Base-by-base conservation (phyloP, 1,284 basidiomycete species). In the Apiotrichum gamsii region DNA sequence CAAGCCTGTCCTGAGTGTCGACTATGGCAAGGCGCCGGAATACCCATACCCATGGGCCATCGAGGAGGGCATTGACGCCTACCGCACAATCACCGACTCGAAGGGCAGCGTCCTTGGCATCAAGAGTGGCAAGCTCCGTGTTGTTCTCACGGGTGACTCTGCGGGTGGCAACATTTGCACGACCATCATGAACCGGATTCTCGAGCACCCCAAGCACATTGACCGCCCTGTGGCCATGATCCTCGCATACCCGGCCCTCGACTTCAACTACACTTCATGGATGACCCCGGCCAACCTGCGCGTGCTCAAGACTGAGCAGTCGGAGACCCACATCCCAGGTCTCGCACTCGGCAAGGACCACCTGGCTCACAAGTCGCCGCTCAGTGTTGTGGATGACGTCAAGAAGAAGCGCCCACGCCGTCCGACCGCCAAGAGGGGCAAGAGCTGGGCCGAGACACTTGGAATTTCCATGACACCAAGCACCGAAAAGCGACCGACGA, bases 251-350 rank as follows among this genome's bases (percentile, higher is more conserved):
- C 74, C 77, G 3, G 74, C 74, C 16, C 79, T 97, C 42, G 94
- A 97, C 69, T 97, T 98, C 75, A 94, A 95, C 68, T 97, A 93
- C 67, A 88, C 87, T 0, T 90, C 90, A 20, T 98, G 94, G 94
- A 96, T 97, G 91, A 83, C 90, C 0, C 84, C 85, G 1, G 79
- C 80, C 18, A 84, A 95, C 68, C 76, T 97, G 39, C 81, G 81
- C 5, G 85, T 94, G 11, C 76, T 97, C 11, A 80, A 85, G 43
- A 72, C 74, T 15, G 88, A 90, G 62, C 85, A 90, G 61, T 89
- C 87, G 0, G 81, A 84, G n/a, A 64, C 69, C 1, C 66, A 76
- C 47, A 69, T 79, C 11, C 70, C 73, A 19, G 83, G 84, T 0
- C 67, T 90, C 35, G 80, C 81, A 6, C 82, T 82, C 51, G 84